Base-by-base conservation (phyloP, 164 flowering plant genomes). In the Vitis vinifera region DNA sequence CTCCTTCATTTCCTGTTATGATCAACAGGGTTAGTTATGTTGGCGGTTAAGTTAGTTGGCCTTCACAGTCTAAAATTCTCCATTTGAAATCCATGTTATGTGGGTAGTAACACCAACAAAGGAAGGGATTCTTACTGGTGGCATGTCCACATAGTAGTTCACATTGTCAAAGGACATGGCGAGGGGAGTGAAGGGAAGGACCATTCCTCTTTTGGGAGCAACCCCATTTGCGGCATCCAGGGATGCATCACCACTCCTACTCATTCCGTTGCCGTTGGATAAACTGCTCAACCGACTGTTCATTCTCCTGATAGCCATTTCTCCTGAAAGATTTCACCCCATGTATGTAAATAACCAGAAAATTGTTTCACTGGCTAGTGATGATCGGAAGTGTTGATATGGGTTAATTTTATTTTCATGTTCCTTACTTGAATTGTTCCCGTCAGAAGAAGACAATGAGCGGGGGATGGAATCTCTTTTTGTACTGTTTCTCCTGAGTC, bases 121-220 rank as follows among this genome's bases (percentile, higher is more conserved):
- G 71, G 49, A 16, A n/a, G 30, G 16, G 65, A 31, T 62, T 55
- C 88, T 85, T 80, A 92, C 98, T n/a, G 83, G 67, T 11, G 98
- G 98, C 98, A 94, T 92, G 77, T 91, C 97, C n/a, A 94, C 98
- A 62, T 68, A 91, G 83, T 92, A 94, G 61, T 87, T 87, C 37
- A 92, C 86, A 62, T 52, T 76, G 56, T 94, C 95, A 58, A 92
- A 94, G 55, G 93, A 84, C 98, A 94, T 89, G 49, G 91, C 82
- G 5, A 92, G 89, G 9, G 94, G 94, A 65, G 83, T 82, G 71
- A 92, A 94, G 11, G 99, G 99, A 51, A 94, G 86, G 68, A 92
- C 89, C 99, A 94, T 94, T 75, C 98, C 97, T 87, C 84, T 87
- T 83, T 87, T 88, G 9, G 95, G 85, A 65, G 88, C 85, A 63